These are phyloP conservation scores for Xylaria sp. DNA, from an alignment of 2,329 filamentous ascomycete species.

Conservation along the genomic window DNA sequence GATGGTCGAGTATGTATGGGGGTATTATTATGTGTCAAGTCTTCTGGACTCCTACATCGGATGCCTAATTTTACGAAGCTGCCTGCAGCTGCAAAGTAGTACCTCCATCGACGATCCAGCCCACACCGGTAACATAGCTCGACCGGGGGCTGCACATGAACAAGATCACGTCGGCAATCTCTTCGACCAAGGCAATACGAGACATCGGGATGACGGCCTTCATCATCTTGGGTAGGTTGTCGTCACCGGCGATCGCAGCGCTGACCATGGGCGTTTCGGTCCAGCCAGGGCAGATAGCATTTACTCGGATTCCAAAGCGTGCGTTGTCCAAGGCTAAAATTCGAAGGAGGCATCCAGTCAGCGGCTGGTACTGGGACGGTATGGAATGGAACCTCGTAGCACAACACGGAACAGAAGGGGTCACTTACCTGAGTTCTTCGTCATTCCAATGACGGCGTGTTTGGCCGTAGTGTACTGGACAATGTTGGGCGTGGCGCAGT, in stretches of 20 bases:
- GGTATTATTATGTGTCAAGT: background rate
- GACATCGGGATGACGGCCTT: conserved; percentile 9
- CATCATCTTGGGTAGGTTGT: conserved; percentile 7
- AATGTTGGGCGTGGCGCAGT: conserved; percentile 10
- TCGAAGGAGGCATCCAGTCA: background rate
- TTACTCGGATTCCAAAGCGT: background rate
- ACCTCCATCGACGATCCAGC: conserved; percentile 11
- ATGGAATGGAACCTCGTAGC: background rate
- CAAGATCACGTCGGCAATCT: conserved; percentile 10
- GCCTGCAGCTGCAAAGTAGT: conserved; percentile 8
- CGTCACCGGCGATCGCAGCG: conserved; percentile 1
- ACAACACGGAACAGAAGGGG: background rate
- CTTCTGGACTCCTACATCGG: background rate
- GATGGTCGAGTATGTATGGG: background rate
- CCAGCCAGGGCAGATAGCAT: conserved; percentile 11
- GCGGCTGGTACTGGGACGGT: background rate
- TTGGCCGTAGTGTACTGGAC: conserved; percentile 9
- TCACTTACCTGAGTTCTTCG: conserved; percentile 10
- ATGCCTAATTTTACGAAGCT: background rate
- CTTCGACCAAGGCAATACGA: conserved; percentile 5
- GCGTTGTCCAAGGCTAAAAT: conserved; percentile 4
- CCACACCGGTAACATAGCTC: conserved; percentile 14
- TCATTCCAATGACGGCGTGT: conserved; percentile 13
- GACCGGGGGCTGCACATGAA: conserved; percentile 11
- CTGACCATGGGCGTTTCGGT: conserved; percentile 4